Base-by-base conservation (phyloP, 768 basidiomycete species). In the Infundibulicybe gibba region DNA sequence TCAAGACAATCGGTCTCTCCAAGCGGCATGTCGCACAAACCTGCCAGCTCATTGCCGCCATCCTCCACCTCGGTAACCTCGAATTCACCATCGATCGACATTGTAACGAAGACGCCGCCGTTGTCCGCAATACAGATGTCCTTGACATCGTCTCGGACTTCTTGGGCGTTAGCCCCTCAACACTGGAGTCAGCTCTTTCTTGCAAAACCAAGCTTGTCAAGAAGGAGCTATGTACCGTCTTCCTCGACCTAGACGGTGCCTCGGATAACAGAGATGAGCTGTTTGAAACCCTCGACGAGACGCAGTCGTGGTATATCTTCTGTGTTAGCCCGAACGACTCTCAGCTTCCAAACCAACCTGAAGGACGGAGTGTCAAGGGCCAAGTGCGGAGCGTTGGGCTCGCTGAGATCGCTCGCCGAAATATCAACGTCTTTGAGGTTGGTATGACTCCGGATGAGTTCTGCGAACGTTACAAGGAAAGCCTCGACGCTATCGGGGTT, bases 221-320 rank as follows among this genome's bases (percentile, higher is more conserved):
- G 64, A 97, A 94, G 70, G 94, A 97, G 66, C 74, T 97, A n/a
- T 97, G 93, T 65, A 97, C 94, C 0, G 85, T 97, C 20, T 97
- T 98, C 70, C 79, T 98, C 39, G 94, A 98, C 61, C 84, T 89
- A 0, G 94, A 98, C 59, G 90, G 90, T 44, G 92, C 95, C 2
- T 85, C 90, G 0, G 86, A 89, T 57, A 97, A 97, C 55, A 75
- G 94, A 40, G 95, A 98, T 59, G 92, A 95, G 62, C 83, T 99
- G 32, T 90, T 94, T n/a, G 87, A 93, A 63, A 88, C 90, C 0
- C 77, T 98, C 0, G n/a, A n/a, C n/a, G n/a, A n/a, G n/a, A n/a
- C n/a, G n/a, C n/a, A n/a, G n/a, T n/a, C n/a, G n/a, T n/a, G n/a
- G n/a, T n/a, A n/a, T n/a, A n/a, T n/a, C n/a, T n/a, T n/a, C n/a